Evolutionary conservation across 192 early-diverging fungal species (phyloP).

Genomic region (Gryganskiella cystojenkinii): DNA sequence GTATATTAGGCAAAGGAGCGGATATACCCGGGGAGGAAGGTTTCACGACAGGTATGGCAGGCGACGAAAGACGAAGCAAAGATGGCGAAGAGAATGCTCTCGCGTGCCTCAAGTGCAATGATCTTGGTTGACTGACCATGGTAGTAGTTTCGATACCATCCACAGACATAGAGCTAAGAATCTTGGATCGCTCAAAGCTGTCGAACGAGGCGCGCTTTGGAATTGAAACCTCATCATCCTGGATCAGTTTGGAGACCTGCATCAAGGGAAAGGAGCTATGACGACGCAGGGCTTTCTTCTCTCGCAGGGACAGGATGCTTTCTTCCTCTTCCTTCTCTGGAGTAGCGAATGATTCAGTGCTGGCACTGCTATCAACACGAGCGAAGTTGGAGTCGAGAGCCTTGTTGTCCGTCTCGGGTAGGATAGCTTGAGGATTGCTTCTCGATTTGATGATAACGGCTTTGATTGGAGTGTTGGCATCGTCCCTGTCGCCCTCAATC

Average conservation of each 20-base stretch:
- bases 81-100: constrained; percentile 15
- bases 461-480: not conserved
- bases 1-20: constrained; percentile 18
- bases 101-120: constrained; percentile 10
- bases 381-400: too few relatives aligned
- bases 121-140: constrained; percentile 39
- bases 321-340: too few relatives aligned
- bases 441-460: constrained; percentile 13
- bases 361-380: not conserved
- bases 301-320: too few relatives aligned
- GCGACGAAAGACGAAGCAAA: not conserved
- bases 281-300: constrained; percentile 7
- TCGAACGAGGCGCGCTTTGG: constrained; percentile 21
- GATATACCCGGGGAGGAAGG: constrained; percentile 1
- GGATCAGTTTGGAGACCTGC: constrained; percentile 1
- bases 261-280: constrained; percentile 23
- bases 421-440: constrained; percentile 44
- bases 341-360: not conserved
- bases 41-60: not conserved
- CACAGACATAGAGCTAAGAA: constrained; percentile 21
- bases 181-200: constrained; percentile 19
- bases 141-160: constrained; percentile 29
- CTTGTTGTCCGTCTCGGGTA: constrained; percentile 14
- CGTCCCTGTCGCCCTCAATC: too few relatives aligned
- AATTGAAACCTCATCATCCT: not conserved